Base-by-base conservation (phyloP, 495 filamentous ascomycete species). In the Daldinia caldariorum region DNA sequence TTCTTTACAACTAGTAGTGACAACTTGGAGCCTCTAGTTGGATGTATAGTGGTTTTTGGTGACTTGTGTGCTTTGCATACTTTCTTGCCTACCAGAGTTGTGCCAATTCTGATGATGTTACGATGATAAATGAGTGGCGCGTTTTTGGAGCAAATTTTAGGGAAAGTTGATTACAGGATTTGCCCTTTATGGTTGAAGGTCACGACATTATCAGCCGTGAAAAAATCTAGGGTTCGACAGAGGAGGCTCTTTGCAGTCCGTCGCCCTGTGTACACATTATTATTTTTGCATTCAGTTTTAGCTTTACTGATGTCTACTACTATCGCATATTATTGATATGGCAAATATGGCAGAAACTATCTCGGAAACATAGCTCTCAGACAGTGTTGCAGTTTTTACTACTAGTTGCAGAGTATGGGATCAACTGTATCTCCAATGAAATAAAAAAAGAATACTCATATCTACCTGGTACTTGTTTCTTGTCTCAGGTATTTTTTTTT, bases 71-170 rank as follows among this genome's bases (percentile, higher is more conserved):
- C 37, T 56, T 39, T 47, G 53, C 34, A 29, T 61, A 61, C 38
- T 38, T 68, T 69, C 55, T 63, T 47, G 16, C 43, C 35, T 39
- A 38, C 53, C 50, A 26, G 49, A 18, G 61, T 58, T 10, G 14
- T 56, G 26, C 34, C 31, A 10, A 35, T 8, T 49, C 53, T 72
- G 41, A 77, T 47, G 75, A 77, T 62, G 54, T 71, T 67, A 75
- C 37, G 75, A 77, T 66, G 69, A 77, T 64, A 64, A 64, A 77
- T 31, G 12, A 53, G 58, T 45, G 43, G 54, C 53, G 47, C 9
- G 51, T 54, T 54, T 45, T 47, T 22, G 64, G 53, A 43, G 61
- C 38, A 47, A 35, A 67, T 26, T 29, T 67, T 26, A 39, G 54
- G 58, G 61, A 61, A 56, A 38, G 41, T 53, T 31, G 47, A 66